A percentile compares a stretch with the other conserved stretches of the same genome.
Conservation (phyloP, 2,329 filamentous ascomycete genomes). For the Paracorniculantispora psalliotae region DNA sequence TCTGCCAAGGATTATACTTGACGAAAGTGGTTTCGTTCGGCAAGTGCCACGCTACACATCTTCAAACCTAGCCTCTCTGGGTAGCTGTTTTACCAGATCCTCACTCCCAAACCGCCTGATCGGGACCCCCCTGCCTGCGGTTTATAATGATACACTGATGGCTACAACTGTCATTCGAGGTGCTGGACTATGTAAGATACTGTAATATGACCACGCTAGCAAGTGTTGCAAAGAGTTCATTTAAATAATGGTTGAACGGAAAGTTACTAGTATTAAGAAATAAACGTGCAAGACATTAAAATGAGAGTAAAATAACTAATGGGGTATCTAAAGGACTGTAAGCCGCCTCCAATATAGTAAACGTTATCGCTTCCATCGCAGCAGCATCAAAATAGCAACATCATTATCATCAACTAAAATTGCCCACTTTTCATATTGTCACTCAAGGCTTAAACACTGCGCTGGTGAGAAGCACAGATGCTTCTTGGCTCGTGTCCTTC, state of each 20-base stretch:
- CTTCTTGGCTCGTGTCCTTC: background rate
- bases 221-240: too few species aligned
- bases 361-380: slow-evolving; percentile 3
- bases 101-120: background rate
- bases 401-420: slow-evolving; percentile 8
- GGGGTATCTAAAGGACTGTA: slow-evolving; percentile 12
- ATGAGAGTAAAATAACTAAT: background rate
- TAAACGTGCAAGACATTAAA: background rate
- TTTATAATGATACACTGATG: background rate
- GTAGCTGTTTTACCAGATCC: background rate
- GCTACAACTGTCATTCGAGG: background rate
- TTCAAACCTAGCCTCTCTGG: background rate
- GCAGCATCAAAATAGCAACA: slow-evolving; percentile 8
- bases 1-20: too few species aligned
- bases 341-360: background rate
- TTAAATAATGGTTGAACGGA: too few species aligned
- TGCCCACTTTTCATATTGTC: background rate
- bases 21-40: too few species aligned
- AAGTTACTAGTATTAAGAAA: too few species aligned
- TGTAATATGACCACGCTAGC: too few species aligned
- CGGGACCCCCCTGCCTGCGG: background rate
- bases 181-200: background rate
- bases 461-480: slow-evolving; percentile 36
- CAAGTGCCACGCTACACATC: background rate
- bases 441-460: slow-evolving; percentile 44